Percentiles rank a stretch among this genome's conserved stretches.
Conservation (phyloP, 1,284 basidiomycete species). For the Coniferiporia sulphurascens region DNA sequence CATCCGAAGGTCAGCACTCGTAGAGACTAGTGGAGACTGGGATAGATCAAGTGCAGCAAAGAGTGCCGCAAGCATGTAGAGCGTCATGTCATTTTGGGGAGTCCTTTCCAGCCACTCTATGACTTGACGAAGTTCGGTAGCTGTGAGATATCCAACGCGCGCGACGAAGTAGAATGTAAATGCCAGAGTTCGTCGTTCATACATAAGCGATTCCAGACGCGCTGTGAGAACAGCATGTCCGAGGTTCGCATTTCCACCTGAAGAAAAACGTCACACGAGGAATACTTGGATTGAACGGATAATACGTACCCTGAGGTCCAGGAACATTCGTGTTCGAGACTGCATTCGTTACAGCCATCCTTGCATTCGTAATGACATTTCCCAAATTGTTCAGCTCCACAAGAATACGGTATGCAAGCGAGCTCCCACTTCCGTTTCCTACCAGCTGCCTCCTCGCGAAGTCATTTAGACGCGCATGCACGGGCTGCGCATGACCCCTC, state of each 20-base stretch:
- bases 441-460: constrained; percentile 54
- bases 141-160: constrained; percentile 56
- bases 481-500: constrained; percentile 34
- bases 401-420: constrained; percentile 54
- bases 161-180: constrained; percentile 58
- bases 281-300: background rate
- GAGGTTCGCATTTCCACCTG: constrained; percentile 42
- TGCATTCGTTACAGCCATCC: constrained; percentile 55
- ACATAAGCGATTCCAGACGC: constrained; percentile 64
- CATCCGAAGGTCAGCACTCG: constrained; percentile 40
- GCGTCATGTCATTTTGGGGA: constrained; percentile 60
- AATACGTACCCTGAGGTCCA: constrained; percentile 45
- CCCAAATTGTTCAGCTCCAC: constrained; percentile 58
- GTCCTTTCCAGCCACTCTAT: constrained; percentile 64
- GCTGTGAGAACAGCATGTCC: constrained; percentile 62
- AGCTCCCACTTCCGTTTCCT: constrained; percentile 30
- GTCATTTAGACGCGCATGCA: constrained; percentile 44
- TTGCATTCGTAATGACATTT: constrained; percentile 45
- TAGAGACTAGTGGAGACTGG: constrained; percentile 41
- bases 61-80: constrained; percentile 67
- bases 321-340: constrained; percentile 55
- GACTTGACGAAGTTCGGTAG: constrained; percentile 53
- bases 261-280: constrained; percentile 14
- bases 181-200: constrained; percentile 65
- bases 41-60: constrained; percentile 68